A percentile compares a stretch with the other conserved stretches of the same genome.
Conservation (phyloP, 2,329 filamentous ascomycete species). For the Fusarium sp. region DNA sequence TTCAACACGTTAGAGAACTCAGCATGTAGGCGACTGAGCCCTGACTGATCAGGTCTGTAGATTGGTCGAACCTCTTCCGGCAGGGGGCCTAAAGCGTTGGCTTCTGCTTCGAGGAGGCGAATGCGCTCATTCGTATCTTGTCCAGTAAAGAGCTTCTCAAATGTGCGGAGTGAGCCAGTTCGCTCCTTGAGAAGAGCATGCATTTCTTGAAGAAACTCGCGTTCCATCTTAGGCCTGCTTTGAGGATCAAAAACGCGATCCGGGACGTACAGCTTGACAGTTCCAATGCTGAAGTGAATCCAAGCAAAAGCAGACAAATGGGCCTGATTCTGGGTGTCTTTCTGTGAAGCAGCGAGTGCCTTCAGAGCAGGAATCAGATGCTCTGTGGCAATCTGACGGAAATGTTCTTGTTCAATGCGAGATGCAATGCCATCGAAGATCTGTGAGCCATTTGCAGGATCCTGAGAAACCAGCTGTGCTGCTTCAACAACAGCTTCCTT, state of each 20-base stretch:
- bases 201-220: conserved; percentile 67
- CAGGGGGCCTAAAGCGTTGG: conserved; percentile 72
- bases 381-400: conserved; percentile 53
- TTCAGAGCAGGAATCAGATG: conserved; percentile 61
- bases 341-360: conserved; percentile 53
- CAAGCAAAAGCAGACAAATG: conserved; percentile 69
- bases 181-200: conserved; percentile 66
- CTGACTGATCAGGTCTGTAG: conserved; percentile 76
- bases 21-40: conserved; percentile 79
- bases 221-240: conserved; percentile 73
- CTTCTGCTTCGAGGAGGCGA: conserved; percentile 70
- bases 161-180: conserved; percentile 70
- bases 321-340: conserved; percentile 34
- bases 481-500: conserved; percentile 46
- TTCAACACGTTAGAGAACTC: conserved; percentile 84
- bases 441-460: background rate
- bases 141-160: conserved; percentile 76
- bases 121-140: conserved; percentile 75
- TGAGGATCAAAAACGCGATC: conserved; percentile 88
- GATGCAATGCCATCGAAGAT: conserved; percentile 43
- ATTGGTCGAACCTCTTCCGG: conserved; percentile 74
- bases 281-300: conserved; percentile 79
- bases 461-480: conserved; percentile 38
- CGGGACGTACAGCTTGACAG: conserved; percentile 84
- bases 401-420: conserved; percentile 51